Base-by-base conservation (phyloP, 2,329 filamentous ascomycete genomes). In the Neobulgaria alba region DNA sequence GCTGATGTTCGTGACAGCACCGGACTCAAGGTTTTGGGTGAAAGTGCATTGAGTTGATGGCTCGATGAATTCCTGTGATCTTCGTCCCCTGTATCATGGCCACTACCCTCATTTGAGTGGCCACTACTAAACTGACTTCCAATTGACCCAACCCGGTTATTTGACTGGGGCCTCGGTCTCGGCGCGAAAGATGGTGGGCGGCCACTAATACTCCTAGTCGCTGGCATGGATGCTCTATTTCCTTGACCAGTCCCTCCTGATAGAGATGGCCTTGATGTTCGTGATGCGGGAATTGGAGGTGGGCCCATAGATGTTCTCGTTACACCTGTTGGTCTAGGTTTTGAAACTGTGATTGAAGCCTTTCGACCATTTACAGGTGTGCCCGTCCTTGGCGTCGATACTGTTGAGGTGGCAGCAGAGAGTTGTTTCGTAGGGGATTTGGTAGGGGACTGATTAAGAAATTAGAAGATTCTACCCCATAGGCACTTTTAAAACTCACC, bases 401-500 rank as follows among this genome's bases (percentile, higher is more conserved):
- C 61, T 51, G 73, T 79, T 1, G 79, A 74, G 5, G 65, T 58
- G 3, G 65, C 63, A 2, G 77, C 68, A 14, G 64, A 64, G 29
- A 84, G 61, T 53, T 85, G 82, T 57, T 92, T 92, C 3, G 82
- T 85, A 2, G 85, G 85, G 1, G 84, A 89, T 55, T 85, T 89
- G 1, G 76, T 80, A 2, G 85, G 84, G 43, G 82, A 87, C 79
- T 88, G 56, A 7, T 10, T 9, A 35, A 19, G 38, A 29, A 2
- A 49, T 62, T 38, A 62, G 52, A 33, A 41, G 33, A 35, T 35
- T 30, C 7, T 29, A 7, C n/a, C 14, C 21, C 3, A 41, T 9
- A 16, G 4, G 20, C 20, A 29, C 7, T 41, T 18, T 34, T 30
- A 18, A 16, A 42, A 62, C 73, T 52, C 62, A 79, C 75, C 57